Evolutionary conservation across 192 early-diverging fungal species (phyloP).

Genomic region (Podila horticola): DNA sequence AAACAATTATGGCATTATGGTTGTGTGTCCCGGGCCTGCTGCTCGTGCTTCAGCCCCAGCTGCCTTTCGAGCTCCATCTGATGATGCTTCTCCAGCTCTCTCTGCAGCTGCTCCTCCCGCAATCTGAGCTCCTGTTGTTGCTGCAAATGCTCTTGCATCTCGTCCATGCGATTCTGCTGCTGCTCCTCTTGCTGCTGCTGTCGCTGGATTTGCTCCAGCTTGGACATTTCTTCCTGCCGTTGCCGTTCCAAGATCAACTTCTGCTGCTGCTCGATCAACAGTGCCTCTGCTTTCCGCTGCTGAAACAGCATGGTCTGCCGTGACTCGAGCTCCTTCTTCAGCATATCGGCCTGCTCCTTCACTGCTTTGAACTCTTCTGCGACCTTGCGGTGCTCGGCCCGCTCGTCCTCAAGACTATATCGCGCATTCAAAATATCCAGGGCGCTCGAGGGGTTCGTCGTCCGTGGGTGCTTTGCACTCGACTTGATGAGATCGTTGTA

Average conservation of each 20-base stretch:
- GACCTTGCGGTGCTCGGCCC: conserved; percentile 6
- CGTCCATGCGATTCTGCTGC: conserved; percentile 13
- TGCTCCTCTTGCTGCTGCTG: conserved; percentile 20
- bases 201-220: conserved; percentile 6
- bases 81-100: conserved; percentile 5
- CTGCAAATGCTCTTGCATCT: conserved; percentile 14
- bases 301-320: conserved; percentile 13
- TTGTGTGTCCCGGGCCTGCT: neutral
- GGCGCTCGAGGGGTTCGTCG: conserved; percentile 17
- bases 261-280: conserved; percentile 42
- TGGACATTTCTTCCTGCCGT: conserved; percentile 27
- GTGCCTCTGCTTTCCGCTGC: conserved; percentile 28
- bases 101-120: conserved; percentile 14
- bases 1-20: too few relatives aligned
- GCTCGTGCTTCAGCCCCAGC: conserved; percentile 30
- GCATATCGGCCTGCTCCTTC: conserved; percentile 1
- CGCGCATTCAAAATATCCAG: conserved; percentile 29
- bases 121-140: conserved; percentile 1
- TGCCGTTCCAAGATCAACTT: conserved; percentile 32
- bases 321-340: conserved; percentile 29
- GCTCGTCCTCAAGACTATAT: conserved; percentile 20
- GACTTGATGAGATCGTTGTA: conserved; percentile 15
- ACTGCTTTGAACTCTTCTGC: conserved; percentile 10
- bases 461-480: conserved; percentile 12
- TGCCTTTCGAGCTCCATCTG: conserved; percentile 33